Evolutionary conservation across 257 asterid species (phyloP), one percentile per base, ranked within the genome.

Genomic region (Gentiana straminea): DNA sequence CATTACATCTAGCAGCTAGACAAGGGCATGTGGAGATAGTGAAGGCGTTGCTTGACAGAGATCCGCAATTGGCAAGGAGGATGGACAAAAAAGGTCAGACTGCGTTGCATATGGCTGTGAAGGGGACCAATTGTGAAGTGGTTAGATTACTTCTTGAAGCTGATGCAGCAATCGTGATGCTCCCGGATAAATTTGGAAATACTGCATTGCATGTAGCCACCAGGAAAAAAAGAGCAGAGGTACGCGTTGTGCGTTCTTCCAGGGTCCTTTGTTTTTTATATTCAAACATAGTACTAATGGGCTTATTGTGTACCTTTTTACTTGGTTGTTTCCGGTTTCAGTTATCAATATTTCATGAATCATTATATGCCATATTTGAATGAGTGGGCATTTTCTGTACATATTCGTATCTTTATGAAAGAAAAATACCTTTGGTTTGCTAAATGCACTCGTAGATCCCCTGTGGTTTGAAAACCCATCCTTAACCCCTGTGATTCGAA

Each of bases 11-110:
- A 51, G 80, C 86, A 60, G 86, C 82, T 52, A 71, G 86, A 43
- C 86, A 70, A 57, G 86, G 86, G 62, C 82, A 79, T 3, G 82
- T 63, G 51, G 80, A 70, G 36, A 65, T 79, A 36, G 80, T 79
- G 36, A 66, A 71, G 59, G 78, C 78, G 8, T 76, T 79, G 76
- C 86, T 79, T 46, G 78, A 68, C 35, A 73, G 46, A 59, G 86
- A 79, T 65, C 63, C 76, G 8, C 86, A 79, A 52, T 49, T 79
- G 60, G 82, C 82, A 41, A 68, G 82, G 49, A 66, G 82, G 61
- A 79, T 76, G 1, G 86, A 79, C 63, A 79, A 73, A 74, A 79
- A 79, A 62, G 80, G 82, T 41, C 86, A 79, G 70, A 79, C 86
- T 44, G 82, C 86, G 33, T 36, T 79, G 65, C 86, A 79, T 48